Percentiles rank a stretch among this genome's conserved stretches.
phyloP scores from a whole-genome alignment of 345 rosid species.

The Arabidopsis suecica region DNA sequence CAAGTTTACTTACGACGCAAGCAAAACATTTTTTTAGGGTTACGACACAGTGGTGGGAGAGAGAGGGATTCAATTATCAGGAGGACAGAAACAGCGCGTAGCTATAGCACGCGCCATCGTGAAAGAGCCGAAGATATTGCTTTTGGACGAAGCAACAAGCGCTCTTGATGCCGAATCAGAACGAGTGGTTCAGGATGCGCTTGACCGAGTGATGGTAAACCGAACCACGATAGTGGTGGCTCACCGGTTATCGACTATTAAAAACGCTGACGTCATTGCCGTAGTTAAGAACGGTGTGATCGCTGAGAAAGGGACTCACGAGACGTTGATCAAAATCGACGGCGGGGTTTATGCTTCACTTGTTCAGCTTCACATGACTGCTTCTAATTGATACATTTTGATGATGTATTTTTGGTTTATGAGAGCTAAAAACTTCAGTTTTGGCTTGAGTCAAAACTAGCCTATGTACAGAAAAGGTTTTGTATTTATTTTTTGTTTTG shows the following conservation, averaged over 20 bases:
- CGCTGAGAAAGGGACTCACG: slow-evolving; percentile 77
- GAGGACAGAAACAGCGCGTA: slow-evolving; percentile 81
- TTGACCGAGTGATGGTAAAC: slow-evolving; percentile 54
- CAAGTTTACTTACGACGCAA: neutral
- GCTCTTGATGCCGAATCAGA: slow-evolving; percentile 87
- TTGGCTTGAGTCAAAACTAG: too few species aligned
- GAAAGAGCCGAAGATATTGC: slow-evolving; percentile 65
- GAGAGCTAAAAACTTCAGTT: neutral
- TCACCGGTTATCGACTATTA: slow-evolving; percentile 76
- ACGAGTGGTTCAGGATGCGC: slow-evolving; percentile 57
- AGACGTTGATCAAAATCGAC: slow-evolving; percentile 50
- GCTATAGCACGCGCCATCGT: slow-evolving; percentile 83
- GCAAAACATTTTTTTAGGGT: slow-evolving; percentile 48
- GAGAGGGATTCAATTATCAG: slow-evolving; percentile 71
- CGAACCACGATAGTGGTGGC: slow-evolving; percentile 74
- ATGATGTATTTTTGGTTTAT: neutral
- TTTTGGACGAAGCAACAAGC: slow-evolving; percentile 88
- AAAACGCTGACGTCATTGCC: slow-evolving; percentile 63
- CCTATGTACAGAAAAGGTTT: too few species aligned
- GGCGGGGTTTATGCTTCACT: slow-evolving; percentile 75
- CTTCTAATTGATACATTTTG: neutral
- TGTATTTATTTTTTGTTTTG: too few species aligned
- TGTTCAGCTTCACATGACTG: slow-evolving; percentile 56
- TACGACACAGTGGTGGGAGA: slow-evolving; percentile 76
- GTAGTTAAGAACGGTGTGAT: slow-evolving; percentile 78